Base-by-base conservation (phyloP, 805 yeast species). In the Nakazawaea anatomiae region DNA sequence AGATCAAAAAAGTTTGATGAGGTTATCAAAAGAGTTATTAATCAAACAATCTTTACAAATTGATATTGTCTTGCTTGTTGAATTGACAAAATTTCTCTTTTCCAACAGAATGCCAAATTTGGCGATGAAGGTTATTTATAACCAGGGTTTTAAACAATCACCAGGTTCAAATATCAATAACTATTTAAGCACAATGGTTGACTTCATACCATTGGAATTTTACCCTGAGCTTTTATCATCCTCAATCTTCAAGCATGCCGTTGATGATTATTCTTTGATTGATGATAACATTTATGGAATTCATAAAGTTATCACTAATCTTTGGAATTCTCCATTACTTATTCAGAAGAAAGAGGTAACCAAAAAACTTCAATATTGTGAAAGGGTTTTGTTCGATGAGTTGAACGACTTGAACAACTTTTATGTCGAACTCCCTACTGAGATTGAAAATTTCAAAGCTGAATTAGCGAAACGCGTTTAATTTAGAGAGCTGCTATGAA, bases 201-300 rank as follows among this genome's bases (percentile, higher is more conserved):
- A 68, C 48, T 36, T 65, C n/a, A 42, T 53, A 12, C 61, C 59
- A 51, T n/a, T 61, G 59, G 44, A 44, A 51, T 11, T 41, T 46
- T 38, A 27, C 38, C 5, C 36, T 4, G 45, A 51, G 3, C 38
- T 68, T 31, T 49, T 62, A 46, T 51, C 52, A n/a, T 55, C 65
- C 5, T 46, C 52, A 6, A 57, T 65, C 31, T 67, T 65, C 57
- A 66, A 60, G 46, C 39, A 47, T 35, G 57, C 63, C 4, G 57
- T 67, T 47, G 70, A 68, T 56, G 63, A 66, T 47, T 68, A 64
- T 54, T 59, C 71, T 53, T 54, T 68, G 42, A 48, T 62, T 18
- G 60, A 50, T 35, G 71, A 68, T 50, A 68, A 66, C 52, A 58
- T 68, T 29, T 67, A 68, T 54, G 71, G 71, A 1, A 58, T 68